These are phyloP conservation scores for Emmonsiellopsis sp. DNA, from an alignment of 2,329 filamentous ascomycete genomes.

Conservation along the genomic window DNA sequence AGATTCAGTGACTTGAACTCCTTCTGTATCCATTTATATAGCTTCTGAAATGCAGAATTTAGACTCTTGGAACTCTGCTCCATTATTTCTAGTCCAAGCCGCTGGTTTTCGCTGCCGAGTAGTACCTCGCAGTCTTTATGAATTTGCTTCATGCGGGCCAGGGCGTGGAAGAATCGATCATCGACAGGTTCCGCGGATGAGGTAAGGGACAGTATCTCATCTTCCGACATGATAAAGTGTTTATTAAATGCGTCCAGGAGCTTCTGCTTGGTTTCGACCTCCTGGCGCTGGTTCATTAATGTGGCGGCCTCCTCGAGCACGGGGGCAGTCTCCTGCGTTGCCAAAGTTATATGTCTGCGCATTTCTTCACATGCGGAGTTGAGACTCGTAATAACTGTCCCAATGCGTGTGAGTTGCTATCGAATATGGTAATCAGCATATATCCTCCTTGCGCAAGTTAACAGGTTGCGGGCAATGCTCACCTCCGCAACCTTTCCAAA, in stretches of 20 bases:
- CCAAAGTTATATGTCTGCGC: constrained; percentile 65
- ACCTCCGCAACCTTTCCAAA: constrained; percentile 87
- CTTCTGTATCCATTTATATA: constrained; percentile 90
- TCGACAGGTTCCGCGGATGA: constrained; percentile 74
- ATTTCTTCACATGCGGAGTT: constrained; percentile 75
- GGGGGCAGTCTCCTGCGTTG: constrained; percentile 63
- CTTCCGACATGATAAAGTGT: constrained; percentile 77
- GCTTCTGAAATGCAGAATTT: constrained; percentile 85
- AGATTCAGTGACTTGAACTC: constrained; percentile 89
- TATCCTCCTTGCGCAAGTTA: not conserved
- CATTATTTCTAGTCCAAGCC: constrained; percentile 80
- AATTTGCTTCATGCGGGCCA: constrained; percentile 76
- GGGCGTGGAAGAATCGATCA: constrained; percentile 69
- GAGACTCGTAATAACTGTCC: constrained; percentile 64
- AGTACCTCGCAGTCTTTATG: constrained; percentile 81
- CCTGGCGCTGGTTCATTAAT: constrained; percentile 62
- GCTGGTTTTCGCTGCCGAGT: constrained; percentile 82
- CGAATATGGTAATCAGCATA: constrained; percentile 7
- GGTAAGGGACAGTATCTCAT: constrained; percentile 67
- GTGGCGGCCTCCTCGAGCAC: constrained; percentile 68
- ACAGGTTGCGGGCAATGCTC: constrained; percentile 18
- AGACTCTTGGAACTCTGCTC: constrained; percentile 81
- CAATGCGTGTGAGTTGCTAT: constrained; percentile 80
- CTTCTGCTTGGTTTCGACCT: constrained; percentile 70
- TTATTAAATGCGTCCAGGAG: constrained; percentile 67